A percentile compares a stretch with the other conserved stretches of the same genome.
Conservation (phyloP, 2,329 filamentous ascomycete genomes). For the Botrytis aclada region DNA sequence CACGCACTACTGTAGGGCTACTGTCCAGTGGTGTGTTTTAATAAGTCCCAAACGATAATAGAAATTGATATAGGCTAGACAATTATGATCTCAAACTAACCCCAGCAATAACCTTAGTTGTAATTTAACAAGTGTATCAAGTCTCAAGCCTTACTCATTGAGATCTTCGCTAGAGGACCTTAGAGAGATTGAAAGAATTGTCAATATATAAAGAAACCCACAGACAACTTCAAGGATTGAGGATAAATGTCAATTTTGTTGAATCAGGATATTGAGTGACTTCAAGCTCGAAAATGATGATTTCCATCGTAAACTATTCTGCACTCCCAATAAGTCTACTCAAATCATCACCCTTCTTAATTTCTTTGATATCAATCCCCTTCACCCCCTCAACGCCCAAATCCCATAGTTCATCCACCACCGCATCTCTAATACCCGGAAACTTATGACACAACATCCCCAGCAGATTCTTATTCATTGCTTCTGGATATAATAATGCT, state of each 20-base stretch:
- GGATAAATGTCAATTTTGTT: not conserved
- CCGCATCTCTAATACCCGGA: not conserved
- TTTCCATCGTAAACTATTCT: not conserved
- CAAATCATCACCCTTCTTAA: not conserved
- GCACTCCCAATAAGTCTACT: not conserved
- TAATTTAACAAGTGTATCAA: not conserved
- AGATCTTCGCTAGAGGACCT: not conserved
- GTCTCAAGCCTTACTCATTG: not conserved
- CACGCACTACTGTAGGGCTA: too few relatives aligned
- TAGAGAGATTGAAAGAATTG: not conserved
- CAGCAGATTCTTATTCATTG: not conserved
- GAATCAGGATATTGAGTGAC: not conserved
- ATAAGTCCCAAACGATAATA: not conserved
- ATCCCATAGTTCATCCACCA: not conserved
- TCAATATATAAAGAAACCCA: not conserved
- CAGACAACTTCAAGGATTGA: not conserved
- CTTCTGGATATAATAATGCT: not conserved
- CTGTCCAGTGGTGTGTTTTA: not conserved
- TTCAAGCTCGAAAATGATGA: not conserved
- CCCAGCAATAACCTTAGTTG: not conserved
- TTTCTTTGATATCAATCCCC: not conserved
- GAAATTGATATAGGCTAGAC: not conserved
- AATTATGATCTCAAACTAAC: not conserved
- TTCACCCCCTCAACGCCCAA: not conserved
- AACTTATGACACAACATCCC: not conserved